Base-by-base conservation (phyloP, 1,139 yeast genomes). In the Protomyces macrosporus region DNA sequence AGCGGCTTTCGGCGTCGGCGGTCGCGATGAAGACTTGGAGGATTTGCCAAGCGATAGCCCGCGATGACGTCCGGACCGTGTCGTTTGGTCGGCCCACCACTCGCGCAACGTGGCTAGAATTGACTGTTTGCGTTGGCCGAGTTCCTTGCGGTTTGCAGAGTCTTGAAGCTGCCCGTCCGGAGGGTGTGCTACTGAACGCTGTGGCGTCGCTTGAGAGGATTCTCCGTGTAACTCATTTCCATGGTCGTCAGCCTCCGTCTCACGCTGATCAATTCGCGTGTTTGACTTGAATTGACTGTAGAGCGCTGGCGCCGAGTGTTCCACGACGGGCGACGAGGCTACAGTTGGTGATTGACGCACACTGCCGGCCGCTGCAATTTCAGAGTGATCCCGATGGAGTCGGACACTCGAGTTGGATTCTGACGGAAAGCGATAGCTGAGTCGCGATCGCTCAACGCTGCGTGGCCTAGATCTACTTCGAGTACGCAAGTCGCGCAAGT, bases 21-120 rank as follows among this genome's bases (percentile, higher is more conserved):
- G 48, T 16, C 12, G 23, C 6, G 48, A 10, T n/a, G 48, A 42
- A n/a, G 48, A 42, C 4, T 16, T 42, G 30, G 48, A 42, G 23
- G 48, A 42, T 10, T 42, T 42, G 48, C 48, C 48, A n/a, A 42
- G 48, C n/a, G 30, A 14, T 32, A 14, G 42, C 14, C 16, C 36
- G 55, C 39, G 55, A 32, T 23, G 34, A 23, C 39, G 39, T 35
- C 33, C 50, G 40, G 45, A 6, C 6, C 45, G 62, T 37, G 33
- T 42, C 14, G 55, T 34, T 9, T 58, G 62, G 6, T 52, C 56
- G 3, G 62, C 51, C 62, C 55, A 58, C 62, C 62, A 58, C 16
- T 51, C 52, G 23, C 40, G 51, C 35, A 58, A 35, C 14, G 56
- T 58, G 6, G 53, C 56, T 42, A 58, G 16, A 14, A 58, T 52